These are phyloP conservation scores for Pythium rishiriense DNA, from an alignment of 352 stramenopile genomes.

Conservation along the genomic window DNA sequence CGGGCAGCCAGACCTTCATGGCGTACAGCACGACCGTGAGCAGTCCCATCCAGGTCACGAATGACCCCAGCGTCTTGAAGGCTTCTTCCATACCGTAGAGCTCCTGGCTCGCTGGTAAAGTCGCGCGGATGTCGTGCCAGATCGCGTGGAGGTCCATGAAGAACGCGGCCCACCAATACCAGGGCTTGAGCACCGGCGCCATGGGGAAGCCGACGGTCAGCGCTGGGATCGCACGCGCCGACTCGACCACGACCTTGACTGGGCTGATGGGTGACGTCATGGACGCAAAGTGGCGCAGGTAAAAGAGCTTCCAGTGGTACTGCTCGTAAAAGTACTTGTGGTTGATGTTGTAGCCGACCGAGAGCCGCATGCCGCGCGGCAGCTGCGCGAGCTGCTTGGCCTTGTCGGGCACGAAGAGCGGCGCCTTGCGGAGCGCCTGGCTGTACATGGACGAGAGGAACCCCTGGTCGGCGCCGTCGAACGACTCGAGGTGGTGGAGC, in stretches of 20 bases:
- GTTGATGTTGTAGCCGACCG: conserved; percentile 91
- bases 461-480: conserved; percentile 83
- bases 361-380: conserved; percentile 72
- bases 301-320: conserved; percentile 89
- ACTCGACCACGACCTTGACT: conserved; percentile 85
- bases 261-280: conserved; percentile 87
- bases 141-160: conserved; percentile 80
- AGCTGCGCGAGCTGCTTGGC: conserved; percentile 42
- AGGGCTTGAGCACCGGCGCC: conserved; percentile 85
- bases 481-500: conserved; percentile 63
- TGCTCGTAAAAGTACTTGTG: conserved; percentile 91
- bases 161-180: conserved; percentile 87
- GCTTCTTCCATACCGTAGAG: conserved; percentile 70
- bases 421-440: conserved; percentile 64
- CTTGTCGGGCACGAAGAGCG: conserved; percentile 63
- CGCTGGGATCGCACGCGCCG: conserved; percentile 69
- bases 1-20: conserved; percentile 65
- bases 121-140: conserved; percentile 85
- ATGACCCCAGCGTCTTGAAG: conserved; percentile 58
- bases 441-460: conserved; percentile 89
- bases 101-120: conserved; percentile 65
- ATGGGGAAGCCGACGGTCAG: conserved; percentile 87
- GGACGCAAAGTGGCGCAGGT: conserved; percentile 79
- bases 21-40: conserved; percentile 64
- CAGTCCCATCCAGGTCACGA: conserved; percentile 54